Conservation (phyloP, 2,329 filamentous ascomycete species). For the Aspergillus proliferans region DNA sequence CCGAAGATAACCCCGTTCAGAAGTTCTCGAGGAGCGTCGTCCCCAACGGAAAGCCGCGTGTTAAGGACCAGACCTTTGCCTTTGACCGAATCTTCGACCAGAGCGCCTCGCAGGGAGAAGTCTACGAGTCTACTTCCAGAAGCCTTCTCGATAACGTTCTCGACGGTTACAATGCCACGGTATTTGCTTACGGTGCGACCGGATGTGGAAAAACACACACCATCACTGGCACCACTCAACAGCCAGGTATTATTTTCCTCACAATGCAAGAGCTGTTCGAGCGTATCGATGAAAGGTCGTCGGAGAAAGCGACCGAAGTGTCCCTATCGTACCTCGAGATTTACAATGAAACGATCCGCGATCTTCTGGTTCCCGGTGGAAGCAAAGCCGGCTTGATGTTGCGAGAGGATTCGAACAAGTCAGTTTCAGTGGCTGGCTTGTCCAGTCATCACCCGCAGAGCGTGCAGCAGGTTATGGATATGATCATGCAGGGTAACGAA, state of each 20-base stretch:
- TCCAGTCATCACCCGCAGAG: constrained; percentile 87
- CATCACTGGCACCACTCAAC: constrained; percentile 83
- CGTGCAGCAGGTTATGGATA: constrained; percentile 97
- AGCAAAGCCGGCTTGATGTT: constrained; percentile 83
- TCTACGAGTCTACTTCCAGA: constrained; percentile 90
- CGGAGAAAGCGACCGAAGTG: constrained; percentile 83
- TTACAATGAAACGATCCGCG: constrained; percentile 97
- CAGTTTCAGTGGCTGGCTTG: constrained; percentile 82
- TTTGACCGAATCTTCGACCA: constrained; percentile 98
- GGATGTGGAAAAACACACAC: constrained; percentile 99
- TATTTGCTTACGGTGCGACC: constrained; percentile 96
- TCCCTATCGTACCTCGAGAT: constrained; percentile 95
- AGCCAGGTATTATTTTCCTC: constrained; percentile 95
- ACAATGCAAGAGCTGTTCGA: constrained; percentile 99
- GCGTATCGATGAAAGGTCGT: constrained; percentile 77
- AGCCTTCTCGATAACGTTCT: constrained; percentile 88
- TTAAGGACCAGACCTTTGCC: constrained; percentile 95
- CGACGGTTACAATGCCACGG: constrained; percentile 96
- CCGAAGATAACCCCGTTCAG: constrained; percentile 87
- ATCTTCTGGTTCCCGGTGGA: constrained; percentile 78
- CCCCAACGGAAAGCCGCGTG: constrained; percentile 69
- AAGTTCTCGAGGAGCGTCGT: constrained; percentile 78
- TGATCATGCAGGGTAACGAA: constrained; percentile 93
- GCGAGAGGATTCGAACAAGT: constrained; percentile 87
- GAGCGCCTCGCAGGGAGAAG: constrained; percentile 81